Conservation (phyloP, 768 basidiomycete genomes). For the Leccinum rimulosum region DNA sequence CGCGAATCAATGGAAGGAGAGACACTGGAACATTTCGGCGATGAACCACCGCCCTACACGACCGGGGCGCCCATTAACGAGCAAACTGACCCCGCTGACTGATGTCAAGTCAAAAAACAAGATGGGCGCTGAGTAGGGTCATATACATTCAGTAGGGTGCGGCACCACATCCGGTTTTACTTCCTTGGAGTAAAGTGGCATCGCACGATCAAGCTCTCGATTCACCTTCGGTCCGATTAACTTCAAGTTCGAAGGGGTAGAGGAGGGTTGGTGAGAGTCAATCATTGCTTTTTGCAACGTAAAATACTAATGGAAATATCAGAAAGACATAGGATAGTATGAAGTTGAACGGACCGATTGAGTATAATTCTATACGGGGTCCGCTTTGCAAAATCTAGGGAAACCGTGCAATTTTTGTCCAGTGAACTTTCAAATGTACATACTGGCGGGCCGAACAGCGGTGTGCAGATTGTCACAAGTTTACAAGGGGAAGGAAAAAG, state of each 20-base stretch:
- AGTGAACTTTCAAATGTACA: background rate
- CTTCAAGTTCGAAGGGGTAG: background rate
- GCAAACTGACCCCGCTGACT: background rate
- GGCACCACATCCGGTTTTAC: background rate
- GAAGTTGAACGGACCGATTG: background rate
- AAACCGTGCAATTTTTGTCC: background rate
- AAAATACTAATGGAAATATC: background rate
- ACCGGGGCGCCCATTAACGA: background rate
- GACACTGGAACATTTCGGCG: background rate
- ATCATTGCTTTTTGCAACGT: background rate
- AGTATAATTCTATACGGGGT: background rate
- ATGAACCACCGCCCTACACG: background rate
- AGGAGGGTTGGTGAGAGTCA: background rate
- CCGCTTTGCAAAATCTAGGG: background rate
- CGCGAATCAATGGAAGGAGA: background rate
- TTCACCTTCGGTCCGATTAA: background rate
- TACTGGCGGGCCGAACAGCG: background rate
- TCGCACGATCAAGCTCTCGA: background rate
- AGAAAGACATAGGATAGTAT: background rate
- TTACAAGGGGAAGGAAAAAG: constrained; percentile 6
- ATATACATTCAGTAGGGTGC: background rate
- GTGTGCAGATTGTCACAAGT: constrained; percentile 5
- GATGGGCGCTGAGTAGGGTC: background rate
- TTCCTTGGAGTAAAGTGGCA: background rate
- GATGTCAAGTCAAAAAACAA: background rate